Base-by-base conservation (phyloP, 805 yeast genomes). In the Ogataea parapolymorpha region DNA sequence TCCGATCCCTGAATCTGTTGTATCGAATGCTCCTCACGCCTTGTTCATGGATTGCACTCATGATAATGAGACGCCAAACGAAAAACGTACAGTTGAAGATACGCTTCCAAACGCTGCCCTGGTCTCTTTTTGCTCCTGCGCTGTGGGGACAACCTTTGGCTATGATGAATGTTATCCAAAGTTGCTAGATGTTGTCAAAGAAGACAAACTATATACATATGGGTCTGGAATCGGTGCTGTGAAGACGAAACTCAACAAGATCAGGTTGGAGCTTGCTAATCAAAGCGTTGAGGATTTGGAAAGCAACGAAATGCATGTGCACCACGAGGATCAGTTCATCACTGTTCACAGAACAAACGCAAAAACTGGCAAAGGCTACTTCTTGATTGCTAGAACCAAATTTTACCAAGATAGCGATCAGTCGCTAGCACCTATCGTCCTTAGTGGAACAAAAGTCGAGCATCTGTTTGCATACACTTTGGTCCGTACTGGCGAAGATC, bases 11-110 rank as follows among this genome's bases (percentile, higher is more conserved):
- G 73, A 72, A 49, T 69, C 77, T 8, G 70, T 91, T 34, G 70
- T 80, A 2, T 71, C 82, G 4, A 76, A 81, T 32, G 79, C 82
- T n/a, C 95, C 95, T 4, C 97, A 89, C 65, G 96, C 98, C 0
- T 69, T 93, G 53, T 84, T 91, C 53, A 91, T 93, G 97, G 98
- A 93, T 58, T 91, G 97, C 56, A 90, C 98, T 2, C 99, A 91
- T 61, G 99, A 91, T 62, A 91, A 91, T 58, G 93, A 89, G 64
- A 82, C 80, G 15, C 95, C 97, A 2, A 75, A 72, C 31, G 95
- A 91, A 53, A 88, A 85, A 64, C 78, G 98, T 59, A 89, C 96
- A 0, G 83, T 87, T 1, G 96, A 90, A 58, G 99, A 91, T 56
- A 90, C 98, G 0, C 70, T 91, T 31, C 95, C 97, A 8, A 91